Base-by-base conservation (phyloP, 257 asterid genomes). In the Nemophila menziesii region DNA sequence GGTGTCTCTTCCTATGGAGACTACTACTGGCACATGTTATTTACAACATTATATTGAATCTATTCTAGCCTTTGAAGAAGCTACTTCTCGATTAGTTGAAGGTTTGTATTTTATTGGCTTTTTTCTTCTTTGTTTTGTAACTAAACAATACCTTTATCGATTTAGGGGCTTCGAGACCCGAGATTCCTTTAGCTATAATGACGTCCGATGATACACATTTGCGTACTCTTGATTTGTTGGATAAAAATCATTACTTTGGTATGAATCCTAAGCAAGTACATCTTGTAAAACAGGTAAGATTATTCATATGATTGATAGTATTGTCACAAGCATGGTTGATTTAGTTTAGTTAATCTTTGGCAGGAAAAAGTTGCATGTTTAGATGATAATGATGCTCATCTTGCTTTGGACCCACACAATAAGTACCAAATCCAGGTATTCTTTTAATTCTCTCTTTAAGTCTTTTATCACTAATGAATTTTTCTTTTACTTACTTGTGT, bases 331-430 rank as follows among this genome's bases (percentile, higher is more conserved):
- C n/a, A n/a, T n/a, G n/a, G n/a, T n/a, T n/a, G n/a, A n/a, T n/a
- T n/a, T n/a, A n/a, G n/a, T n/a, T n/a, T n/a, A n/a, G n/a, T n/a
- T n/a, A n/a, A n/a, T n/a, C n/a, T n/a, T n/a, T n/a, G n/a, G n/a
- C 72, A 90, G 99, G 99, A 90, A 75, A 90, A 90, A 68, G 99
- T 90, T 79, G 96, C 99, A 72, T 90, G 99, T 65, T 81, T 90
- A 60, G 84, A 75, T 57, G 96, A 90, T 61, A 90, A 90, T 65
- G 94, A 90, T 65, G 96, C 96, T 20, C 73, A 82, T 56, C 78
- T 90, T 48, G 94, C 99, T 49, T 52, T 81, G 62, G 99, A 90
- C 64, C 87, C 92, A 46, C 66, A 48, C 40, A 76, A 74, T 59
- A 85, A 81, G 71, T 90, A 74, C 55, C 72, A 55, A 63, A 72